A percentile compares a stretch with the other conserved stretches of the same genome.
phyloP scores from a whole-genome alignment of 768 basidiomycete genomes.

The Antrodiella citrinella region DNA sequence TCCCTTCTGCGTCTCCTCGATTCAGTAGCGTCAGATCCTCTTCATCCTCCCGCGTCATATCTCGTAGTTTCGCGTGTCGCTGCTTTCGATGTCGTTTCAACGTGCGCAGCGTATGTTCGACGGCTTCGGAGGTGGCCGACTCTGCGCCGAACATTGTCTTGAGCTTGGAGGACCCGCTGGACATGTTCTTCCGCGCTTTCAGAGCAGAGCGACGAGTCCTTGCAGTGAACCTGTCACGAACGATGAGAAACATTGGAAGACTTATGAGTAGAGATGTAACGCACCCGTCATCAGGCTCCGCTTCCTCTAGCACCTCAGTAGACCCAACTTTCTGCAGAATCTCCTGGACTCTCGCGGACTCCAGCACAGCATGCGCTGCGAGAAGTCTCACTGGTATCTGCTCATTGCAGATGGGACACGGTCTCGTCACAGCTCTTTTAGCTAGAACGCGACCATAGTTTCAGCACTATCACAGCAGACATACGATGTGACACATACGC shows the following conservation, averaged over 20 bases:
- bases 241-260: conserved; percentile 22
- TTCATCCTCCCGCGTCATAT: conserved; percentile 57
- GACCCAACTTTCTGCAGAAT: conserved; percentile 61
- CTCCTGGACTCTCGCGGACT: conserved; percentile 59
- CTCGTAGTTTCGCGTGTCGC: conserved; percentile 58
- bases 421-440: conserved; percentile 66
- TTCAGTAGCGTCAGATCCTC: conserved; percentile 24
- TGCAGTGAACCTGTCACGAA: conserved; percentile 18
- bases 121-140: conserved; percentile 19
- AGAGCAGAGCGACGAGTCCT: conserved; percentile 38
- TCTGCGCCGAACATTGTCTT: not conserved
- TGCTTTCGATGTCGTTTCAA: conserved; percentile 65
- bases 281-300: conserved; percentile 45
- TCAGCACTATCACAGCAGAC: not conserved
- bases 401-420: conserved; percentile 71
- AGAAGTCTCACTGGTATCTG: conserved; percentile 67
- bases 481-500: conserved; percentile 13
- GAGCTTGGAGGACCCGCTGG: conserved; percentile 4
- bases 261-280: too few relatives aligned
- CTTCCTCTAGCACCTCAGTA: conserved; percentile 42
- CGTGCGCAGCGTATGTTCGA: conserved; percentile 48
- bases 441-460: conserved; percentile 26
- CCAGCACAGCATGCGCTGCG: conserved; percentile 52
- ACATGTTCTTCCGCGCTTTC: conserved; percentile 33
- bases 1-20: conserved; percentile 29